Percentiles rank a stretch among this genome's conserved stretches.
These are phyloP conservation scores for Lentinula novae-zelandiae DNA, from an alignment of 1,284 basidiomycete genomes.

Conservation along the genomic window DNA sequence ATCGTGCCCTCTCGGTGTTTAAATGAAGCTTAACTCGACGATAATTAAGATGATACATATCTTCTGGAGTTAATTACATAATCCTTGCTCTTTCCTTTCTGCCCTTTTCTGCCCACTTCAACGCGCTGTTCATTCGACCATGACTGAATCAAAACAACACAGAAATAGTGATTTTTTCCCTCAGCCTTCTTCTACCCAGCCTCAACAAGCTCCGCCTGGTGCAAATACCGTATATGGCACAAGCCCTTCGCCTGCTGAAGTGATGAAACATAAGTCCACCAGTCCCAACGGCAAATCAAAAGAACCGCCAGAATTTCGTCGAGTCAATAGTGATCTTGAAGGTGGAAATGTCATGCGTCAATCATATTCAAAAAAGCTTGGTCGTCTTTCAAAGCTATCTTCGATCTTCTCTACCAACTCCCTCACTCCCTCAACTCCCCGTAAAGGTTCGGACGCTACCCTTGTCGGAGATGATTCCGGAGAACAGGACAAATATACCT, in stretches of 20 bases:
- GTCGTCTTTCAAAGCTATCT: slow-evolving; percentile 3
- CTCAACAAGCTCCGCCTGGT: neutral
- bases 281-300: neutral
- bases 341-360: neutral
- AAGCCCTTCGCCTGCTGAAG: neutral
- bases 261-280: neutral
- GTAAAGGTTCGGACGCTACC: slow-evolving; percentile 7
- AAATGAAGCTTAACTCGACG: neutral
- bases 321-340: slow-evolving; percentile 14
- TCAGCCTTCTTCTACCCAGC: neutral
- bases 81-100: too few species aligned
- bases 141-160: neutral
- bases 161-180: neutral
- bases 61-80: too few species aligned
- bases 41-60: neutral
- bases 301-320: slow-evolving; percentile 2
- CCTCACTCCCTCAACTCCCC: neutral
- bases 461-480: neutral
- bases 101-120: neutral
- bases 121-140: neutral
- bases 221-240: neutral
- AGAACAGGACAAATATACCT: slow-evolving; percentile 8
- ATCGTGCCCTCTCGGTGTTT: too few species aligned
- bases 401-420: slow-evolving; percentile 1
- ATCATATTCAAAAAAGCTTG: slow-evolving; percentile 2